phyloP scores from a whole-genome alignment of 1,284 basidiomycete genomes.

The Ceratobasidium sp. region DNA sequence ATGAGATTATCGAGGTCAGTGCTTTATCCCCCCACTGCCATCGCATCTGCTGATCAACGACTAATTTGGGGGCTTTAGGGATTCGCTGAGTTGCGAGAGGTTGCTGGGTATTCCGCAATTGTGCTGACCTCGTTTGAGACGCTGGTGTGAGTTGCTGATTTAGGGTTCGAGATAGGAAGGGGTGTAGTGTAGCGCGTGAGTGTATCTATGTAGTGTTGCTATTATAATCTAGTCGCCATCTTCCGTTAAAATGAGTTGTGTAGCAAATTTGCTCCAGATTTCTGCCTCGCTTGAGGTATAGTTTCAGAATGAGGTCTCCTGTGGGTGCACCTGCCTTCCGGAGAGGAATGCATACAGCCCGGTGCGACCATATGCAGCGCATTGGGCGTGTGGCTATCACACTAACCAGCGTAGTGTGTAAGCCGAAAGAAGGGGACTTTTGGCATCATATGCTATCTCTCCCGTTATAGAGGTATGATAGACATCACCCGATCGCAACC shows the following conservation, averaged over 20 bases:
- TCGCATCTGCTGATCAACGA: neutral
- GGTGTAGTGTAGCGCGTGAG: slow-evolving; percentile 11
- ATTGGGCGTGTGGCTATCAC: too few species aligned
- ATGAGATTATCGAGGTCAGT: slow-evolving; percentile 86
- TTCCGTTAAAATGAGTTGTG: neutral
- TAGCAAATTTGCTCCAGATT: neutral
- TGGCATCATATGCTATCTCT: too few species aligned
- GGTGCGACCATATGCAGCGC: too few species aligned
- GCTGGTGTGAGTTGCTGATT: slow-evolving; percentile 15
- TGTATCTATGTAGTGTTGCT: slow-evolving; percentile 3
- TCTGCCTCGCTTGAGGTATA: neutral
- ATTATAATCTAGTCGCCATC: slow-evolving; percentile 13
- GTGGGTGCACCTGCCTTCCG: too few species aligned
- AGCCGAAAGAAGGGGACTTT: too few species aligned
- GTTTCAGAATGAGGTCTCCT: neutral
- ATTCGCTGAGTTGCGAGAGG: slow-evolving; percentile 62
- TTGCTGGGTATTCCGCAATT: slow-evolving; percentile 65
- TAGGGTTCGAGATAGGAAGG: too few species aligned
- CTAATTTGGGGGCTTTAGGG: slow-evolving; percentile 54
- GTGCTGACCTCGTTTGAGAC: slow-evolving; percentile 62
- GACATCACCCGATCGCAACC: too few species aligned
- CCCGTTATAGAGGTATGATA: too few species aligned
- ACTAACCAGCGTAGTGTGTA: too few species aligned
- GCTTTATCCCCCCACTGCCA: neutral
- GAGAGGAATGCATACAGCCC: too few species aligned